A percentile compares a stretch with the other conserved stretches of the same genome.
Conservation (phyloP, 495 filamentous ascomycete genomes). For the Penicillium daleae region DNA sequence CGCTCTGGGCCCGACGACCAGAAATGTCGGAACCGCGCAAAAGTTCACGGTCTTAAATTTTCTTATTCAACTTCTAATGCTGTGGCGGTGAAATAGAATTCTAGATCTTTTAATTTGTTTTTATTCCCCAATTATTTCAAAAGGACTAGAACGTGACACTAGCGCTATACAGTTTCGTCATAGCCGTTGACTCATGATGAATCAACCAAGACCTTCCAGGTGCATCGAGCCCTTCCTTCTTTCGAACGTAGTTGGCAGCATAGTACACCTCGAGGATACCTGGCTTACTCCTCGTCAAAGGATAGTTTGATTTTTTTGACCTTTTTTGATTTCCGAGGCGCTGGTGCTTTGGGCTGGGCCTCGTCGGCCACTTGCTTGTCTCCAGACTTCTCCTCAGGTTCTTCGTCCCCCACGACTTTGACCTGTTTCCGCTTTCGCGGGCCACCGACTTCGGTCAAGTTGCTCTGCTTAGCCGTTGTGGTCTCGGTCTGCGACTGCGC, state of each 20-base stretch:
- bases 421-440: conserved; percentile 50
- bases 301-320: conserved; percentile 54
- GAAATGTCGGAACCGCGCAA: not conserved
- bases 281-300: conserved; percentile 42
- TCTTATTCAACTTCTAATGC: not conserved
- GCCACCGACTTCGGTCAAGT: conserved; percentile 47
- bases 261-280: not conserved
- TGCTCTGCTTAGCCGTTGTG: conserved; percentile 36
- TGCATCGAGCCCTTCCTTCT: not conserved
- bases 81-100: not conserved
- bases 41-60: not conserved
- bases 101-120: not conserved
- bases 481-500: conserved; percentile 24
- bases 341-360: conserved; percentile 27
- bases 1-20: conserved; percentile 9
- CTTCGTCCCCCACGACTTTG: conserved; percentile 46
- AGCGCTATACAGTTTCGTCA: conserved; percentile 10
- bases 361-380: conserved; percentile 29
- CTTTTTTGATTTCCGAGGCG: conserved; percentile 44
- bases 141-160: not conserved
- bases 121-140: not conserved
- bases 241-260: not conserved
- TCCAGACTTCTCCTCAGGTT: conserved; percentile 22
- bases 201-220: conserved; percentile 12
- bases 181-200: conserved; percentile 31